These are phyloP conservation scores for Apiospora sp. DNA, from an alignment of 2,329 filamentous ascomycete species.

Conservation along the genomic window DNA sequence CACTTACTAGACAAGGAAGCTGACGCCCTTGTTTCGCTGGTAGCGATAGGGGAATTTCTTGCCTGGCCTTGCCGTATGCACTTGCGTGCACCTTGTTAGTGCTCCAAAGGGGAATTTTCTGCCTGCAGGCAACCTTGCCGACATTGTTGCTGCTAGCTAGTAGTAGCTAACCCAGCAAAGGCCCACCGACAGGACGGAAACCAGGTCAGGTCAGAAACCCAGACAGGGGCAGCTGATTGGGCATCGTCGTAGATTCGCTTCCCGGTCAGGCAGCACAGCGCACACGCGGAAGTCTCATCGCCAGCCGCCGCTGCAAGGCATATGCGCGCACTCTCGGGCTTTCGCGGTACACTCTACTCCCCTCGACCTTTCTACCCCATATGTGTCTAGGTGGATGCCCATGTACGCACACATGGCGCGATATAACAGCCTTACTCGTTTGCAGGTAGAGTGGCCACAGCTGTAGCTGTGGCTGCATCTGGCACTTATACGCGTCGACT, in stretches of 20 bases:
- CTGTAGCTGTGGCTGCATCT: background rate
- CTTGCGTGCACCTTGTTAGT: background rate
- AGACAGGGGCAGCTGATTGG: conserved; percentile 2
- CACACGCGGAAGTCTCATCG: conserved; percentile 1
- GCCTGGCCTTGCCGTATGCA: background rate
- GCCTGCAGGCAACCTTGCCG: background rate
- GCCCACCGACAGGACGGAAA: conserved; percentile 12
- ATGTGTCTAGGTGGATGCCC: background rate
- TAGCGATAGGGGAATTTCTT: conserved; percentile 24
- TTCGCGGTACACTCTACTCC: background rate
- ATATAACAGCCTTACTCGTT: background rate
- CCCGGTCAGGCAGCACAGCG: conserved; percentile 5
- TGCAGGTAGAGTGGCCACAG: background rate
- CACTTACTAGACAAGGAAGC: conserved; percentile 8
- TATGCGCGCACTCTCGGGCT: background rate
- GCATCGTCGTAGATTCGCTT: conserved; percentile 14
- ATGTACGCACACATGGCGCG: background rate
- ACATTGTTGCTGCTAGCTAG: background rate
- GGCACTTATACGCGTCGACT: background rate
- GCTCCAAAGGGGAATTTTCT: background rate
- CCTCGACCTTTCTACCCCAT: no score
- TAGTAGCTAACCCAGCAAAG: background rate
- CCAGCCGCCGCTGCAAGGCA: conserved; percentile 16
- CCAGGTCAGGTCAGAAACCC: background rate
- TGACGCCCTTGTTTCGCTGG: conserved; percentile 6